A percentile compares a stretch with the other conserved stretches of the same genome.
These are phyloP conservation scores for Boletus patriciae DNA, from an alignment of 768 basidiomycete genomes.

Conservation along the genomic window DNA sequence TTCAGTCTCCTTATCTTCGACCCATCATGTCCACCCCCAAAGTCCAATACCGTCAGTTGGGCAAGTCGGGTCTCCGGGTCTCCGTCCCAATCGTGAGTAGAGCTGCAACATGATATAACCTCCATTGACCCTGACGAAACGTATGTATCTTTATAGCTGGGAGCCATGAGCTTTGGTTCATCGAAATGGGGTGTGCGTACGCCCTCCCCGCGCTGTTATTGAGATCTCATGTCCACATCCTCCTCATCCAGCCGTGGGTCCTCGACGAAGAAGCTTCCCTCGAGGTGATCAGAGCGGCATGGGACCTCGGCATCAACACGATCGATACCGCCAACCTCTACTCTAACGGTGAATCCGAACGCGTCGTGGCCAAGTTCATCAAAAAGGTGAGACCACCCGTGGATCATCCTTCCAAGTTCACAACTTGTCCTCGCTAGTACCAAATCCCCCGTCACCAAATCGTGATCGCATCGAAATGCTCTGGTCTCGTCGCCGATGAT, in stretches of 20 bases:
- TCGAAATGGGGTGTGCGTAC: slow-evolving; percentile 27
- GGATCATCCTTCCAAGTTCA: too few species aligned
- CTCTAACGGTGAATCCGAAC: slow-evolving; percentile 39
- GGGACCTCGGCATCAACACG: slow-evolving; percentile 41
- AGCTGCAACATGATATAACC: not conserved
- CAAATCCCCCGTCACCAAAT: slow-evolving; percentile 35
- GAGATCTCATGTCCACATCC: not conserved
- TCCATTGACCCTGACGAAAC: not conserved
- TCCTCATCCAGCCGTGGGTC: slow-evolving; percentile 20
- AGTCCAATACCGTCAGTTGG: slow-evolving; percentile 34
- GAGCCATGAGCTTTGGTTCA: slow-evolving; percentile 29
- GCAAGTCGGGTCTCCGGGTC: slow-evolving; percentile 34
- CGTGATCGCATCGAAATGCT: slow-evolving; percentile 34
- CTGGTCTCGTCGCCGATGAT: slow-evolving; percentile 14
- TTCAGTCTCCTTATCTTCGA: not conserved
- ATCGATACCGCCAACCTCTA: slow-evolving; percentile 43
- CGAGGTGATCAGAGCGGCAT: slow-evolving; percentile 40
- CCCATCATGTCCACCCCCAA: slow-evolving; percentile 10
- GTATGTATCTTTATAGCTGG: slow-evolving; percentile 19
- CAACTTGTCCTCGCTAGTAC: slow-evolving; percentile 16
- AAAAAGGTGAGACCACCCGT: slow-evolving; percentile 28
- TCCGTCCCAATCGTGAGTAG: slow-evolving; percentile 36
- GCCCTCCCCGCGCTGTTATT: not conserved
- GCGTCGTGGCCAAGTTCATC: slow-evolving; percentile 38
- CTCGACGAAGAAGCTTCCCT: slow-evolving; percentile 31